Percentiles rank a stretch among this genome's conserved stretches.
Conservation (phyloP, 345 rosid species). For the Hibiscus trionum region DNA sequence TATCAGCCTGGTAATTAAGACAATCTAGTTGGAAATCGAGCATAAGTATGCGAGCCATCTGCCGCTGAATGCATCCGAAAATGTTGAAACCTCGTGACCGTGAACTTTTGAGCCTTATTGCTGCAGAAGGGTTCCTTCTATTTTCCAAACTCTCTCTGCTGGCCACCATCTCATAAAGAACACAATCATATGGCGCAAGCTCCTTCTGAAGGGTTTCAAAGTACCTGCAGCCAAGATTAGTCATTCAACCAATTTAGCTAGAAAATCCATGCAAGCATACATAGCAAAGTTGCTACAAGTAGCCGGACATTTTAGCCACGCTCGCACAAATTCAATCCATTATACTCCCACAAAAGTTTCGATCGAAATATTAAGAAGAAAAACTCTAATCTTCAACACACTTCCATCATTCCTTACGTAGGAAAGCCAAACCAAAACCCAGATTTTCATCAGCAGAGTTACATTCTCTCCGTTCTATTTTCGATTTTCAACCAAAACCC, state of each 20-base stretch:
- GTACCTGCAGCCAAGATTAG: slow-evolving; percentile 37
- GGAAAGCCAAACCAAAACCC: no score
- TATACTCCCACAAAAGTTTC: no score
- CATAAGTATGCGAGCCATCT: slow-evolving; percentile 63
- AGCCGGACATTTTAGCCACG: background rate
- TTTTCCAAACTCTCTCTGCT: slow-evolving; percentile 73
- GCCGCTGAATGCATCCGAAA: slow-evolving; percentile 73
- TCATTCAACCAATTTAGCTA: background rate
- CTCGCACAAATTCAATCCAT: no score
- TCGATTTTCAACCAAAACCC: no score
- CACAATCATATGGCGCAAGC: slow-evolving; percentile 72
- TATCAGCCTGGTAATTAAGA: slow-evolving; percentile 64
- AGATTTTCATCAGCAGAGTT: no score
- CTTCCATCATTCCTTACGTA: slow-evolving; percentile 12
- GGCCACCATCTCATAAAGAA: slow-evolving; percentile 92
- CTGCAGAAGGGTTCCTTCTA: slow-evolving; percentile 39
- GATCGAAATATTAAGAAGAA: no score
- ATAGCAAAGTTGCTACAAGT: background rate
- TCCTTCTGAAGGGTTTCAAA: slow-evolving; percentile 75
- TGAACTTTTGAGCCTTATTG: slow-evolving; percentile 46
- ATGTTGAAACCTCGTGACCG: slow-evolving; percentile 69
- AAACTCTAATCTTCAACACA: no score
- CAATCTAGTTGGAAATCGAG: slow-evolving; percentile 93
- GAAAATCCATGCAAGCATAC: background rate
- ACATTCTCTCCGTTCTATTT: no score